Conservation (phyloP, 495 filamentous ascomycete species). For the Lineolata rhizophorae region DNA sequence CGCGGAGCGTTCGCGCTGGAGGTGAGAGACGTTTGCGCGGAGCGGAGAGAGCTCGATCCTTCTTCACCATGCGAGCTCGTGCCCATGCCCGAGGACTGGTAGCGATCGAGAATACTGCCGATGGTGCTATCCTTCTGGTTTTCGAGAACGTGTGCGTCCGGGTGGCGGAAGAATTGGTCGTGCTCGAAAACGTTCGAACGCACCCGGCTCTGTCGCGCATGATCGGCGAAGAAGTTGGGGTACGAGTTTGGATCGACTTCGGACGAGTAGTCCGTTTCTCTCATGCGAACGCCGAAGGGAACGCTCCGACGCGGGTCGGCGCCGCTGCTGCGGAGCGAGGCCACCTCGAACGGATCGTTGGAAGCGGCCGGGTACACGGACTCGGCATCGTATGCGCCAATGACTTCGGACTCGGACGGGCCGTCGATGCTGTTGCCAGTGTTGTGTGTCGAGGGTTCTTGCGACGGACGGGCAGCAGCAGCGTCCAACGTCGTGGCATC, state of each 20-base stretch:
- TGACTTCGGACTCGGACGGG: background rate
- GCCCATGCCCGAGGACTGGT: background rate
- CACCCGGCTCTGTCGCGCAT: slow-evolving; percentile 3
- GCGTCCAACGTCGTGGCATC: too few relatives aligned
- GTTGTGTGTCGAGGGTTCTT: background rate
- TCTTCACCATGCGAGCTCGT: background rate
- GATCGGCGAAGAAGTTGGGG: too few relatives aligned
- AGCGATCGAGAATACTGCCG: slow-evolving; percentile 10
- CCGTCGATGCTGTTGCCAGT: background rate
- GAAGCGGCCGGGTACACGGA: slow-evolving; percentile 9
- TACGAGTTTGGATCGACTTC: background rate
- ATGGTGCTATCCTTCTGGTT: slow-evolving; percentile 9
- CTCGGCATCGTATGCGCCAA: slow-evolving; percentile 3
- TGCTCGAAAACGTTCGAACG: too few relatives aligned
- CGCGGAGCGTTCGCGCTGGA: background rate
- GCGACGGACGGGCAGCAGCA: background rate
- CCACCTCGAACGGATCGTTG: slow-evolving; percentile 3
- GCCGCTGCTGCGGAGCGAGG: slow-evolving; percentile 2
- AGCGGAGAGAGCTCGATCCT: background rate
- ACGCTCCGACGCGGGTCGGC: slow-evolving; percentile 3
- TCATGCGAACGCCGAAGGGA: background rate
- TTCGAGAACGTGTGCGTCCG: background rate
- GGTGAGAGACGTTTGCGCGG: background rate
- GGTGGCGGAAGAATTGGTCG: slow-evolving; percentile 2
- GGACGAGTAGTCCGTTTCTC: slow-evolving; percentile 2